These are phyloP conservation scores for Sphagnum contortum DNA, from an alignment of 225 moss, liverwort and hornwort genomes.

Conservation along the genomic window DNA sequence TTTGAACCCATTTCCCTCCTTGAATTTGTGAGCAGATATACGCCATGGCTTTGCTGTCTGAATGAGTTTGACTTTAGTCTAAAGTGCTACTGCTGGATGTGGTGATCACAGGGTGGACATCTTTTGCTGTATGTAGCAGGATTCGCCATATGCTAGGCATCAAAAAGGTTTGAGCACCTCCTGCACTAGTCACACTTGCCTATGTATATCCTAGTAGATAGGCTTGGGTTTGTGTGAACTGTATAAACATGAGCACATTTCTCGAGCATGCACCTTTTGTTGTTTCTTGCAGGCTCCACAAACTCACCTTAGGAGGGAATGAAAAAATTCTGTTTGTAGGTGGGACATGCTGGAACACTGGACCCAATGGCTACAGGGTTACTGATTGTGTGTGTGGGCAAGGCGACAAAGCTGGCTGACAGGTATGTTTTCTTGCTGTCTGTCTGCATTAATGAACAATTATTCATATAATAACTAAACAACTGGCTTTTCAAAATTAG, in stretches of 20 bases:
- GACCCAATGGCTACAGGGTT: conserved; percentile 94
- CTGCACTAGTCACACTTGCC: not conserved
- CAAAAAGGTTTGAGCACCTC: conserved; percentile 52
- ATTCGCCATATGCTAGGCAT: conserved; percentile 67
- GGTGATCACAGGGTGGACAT: conserved; percentile 79
- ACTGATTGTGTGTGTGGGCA: conserved; percentile 80
- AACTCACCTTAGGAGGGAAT: not conserved
- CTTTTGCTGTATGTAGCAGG: conserved; percentile 87
- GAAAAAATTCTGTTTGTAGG: conserved; percentile 29
- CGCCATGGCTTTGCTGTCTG: no score
- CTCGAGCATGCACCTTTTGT: no score
- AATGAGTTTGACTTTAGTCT: no score
- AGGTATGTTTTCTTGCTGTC: conserved; percentile 26
- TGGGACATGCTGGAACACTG: conserved; percentile 91
- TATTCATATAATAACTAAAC: no score
- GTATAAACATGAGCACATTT: no score
- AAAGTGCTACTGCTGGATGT: conserved; percentile 3
- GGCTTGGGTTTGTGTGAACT: not conserved
- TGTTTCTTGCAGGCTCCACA: not conserved
- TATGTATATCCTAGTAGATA: no score
- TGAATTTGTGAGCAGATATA: no score
- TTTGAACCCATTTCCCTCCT: no score
- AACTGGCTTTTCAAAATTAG: no score
- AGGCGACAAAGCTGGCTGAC: conserved; percentile 89
- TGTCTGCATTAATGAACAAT: not conserved